A percentile compares a stretch with the other conserved stretches of the same genome.
These are phyloP conservation scores for Cordyceps fumosorosea DNA, from an alignment of 2,329 filamentous ascomycete species.

Conservation along the genomic window DNA sequence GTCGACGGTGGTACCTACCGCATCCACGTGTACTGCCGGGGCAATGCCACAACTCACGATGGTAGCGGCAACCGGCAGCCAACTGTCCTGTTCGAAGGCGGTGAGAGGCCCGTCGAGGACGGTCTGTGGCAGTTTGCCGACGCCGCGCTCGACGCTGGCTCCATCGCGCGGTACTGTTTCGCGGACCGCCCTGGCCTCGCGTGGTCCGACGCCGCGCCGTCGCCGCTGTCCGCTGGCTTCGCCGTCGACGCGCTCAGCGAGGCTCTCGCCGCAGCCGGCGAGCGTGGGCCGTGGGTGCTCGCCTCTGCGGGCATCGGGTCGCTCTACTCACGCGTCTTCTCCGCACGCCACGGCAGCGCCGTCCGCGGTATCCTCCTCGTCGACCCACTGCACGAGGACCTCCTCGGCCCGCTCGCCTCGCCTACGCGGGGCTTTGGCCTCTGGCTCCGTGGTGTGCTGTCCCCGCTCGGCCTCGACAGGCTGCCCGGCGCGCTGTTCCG, in stretches of 20 bases:
- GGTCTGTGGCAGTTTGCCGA: conserved; percentile 76
- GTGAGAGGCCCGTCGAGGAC: conserved; percentile 71
- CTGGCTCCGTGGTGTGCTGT: conserved; percentile 80
- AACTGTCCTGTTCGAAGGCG: conserved; percentile 81
- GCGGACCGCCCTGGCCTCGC: conserved; percentile 86
- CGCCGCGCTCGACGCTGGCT: conserved; percentile 67
- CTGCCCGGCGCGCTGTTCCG: conserved; percentile 74
- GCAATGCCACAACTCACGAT: conserved; percentile 52
- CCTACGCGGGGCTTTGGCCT: conserved; percentile 72
- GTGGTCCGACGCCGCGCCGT: conserved; percentile 86
- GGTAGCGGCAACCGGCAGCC: conserved; percentile 48
- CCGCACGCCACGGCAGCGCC: conserved; percentile 68
- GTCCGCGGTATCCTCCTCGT: conserved; percentile 77
- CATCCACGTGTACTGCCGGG: conserved; percentile 75
- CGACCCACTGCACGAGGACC: conserved; percentile 83
- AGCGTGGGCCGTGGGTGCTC: conserved; percentile 83
- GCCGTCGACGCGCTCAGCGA: conserved; percentile 84
- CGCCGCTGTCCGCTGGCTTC: conserved; percentile 88
- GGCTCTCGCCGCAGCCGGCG: conserved; percentile 70
- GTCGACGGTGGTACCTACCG: conserved; percentile 82
- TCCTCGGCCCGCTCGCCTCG: conserved; percentile 60
- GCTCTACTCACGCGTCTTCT: conserved; percentile 87
- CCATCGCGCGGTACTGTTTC: conserved; percentile 87
- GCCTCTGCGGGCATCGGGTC: conserved; percentile 82
- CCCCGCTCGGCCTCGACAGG: conserved; percentile 78